A percentile compares a stretch with the other conserved stretches of the same genome.
These are phyloP conservation scores for Boeremia exigua DNA, from an alignment of 2,329 filamentous ascomycete genomes.

Conservation along the genomic window DNA sequence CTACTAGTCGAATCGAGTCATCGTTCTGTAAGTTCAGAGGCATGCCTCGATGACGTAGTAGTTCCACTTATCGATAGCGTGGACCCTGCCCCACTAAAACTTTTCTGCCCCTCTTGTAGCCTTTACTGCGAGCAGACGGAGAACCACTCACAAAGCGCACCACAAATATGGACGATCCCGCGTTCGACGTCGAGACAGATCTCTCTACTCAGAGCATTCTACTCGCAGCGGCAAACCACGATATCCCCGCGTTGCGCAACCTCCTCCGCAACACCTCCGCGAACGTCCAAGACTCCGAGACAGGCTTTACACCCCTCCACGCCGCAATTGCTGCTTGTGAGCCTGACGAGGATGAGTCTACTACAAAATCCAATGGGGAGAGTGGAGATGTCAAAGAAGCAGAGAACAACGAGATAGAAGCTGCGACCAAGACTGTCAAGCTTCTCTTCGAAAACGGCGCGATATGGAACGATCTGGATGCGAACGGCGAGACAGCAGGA, in stretches of 20 bases:
- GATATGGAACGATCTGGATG: conserved; percentile 96
- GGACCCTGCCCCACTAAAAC: conserved; percentile 16
- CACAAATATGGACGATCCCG: conserved; percentile 39
- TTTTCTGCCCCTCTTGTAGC: conserved; percentile 6
- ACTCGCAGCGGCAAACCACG: conserved; percentile 69
- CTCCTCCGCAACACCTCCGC: conserved; percentile 70
- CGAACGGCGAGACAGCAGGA: conserved; percentile 86
- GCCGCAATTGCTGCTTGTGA: conserved; percentile 76
- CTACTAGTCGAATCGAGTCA: too few species aligned
- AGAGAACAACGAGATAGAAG: conserved; percentile 52
- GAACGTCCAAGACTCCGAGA: conserved; percentile 82
- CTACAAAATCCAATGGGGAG: conserved; percentile 34
- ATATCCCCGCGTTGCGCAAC: conserved; percentile 70
- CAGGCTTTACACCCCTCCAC: conserved; percentile 86
- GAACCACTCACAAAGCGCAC: background rate
- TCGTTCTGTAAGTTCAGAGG: too few species aligned
- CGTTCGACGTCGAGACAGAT: conserved; percentile 49
- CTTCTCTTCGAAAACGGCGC: conserved; percentile 85
- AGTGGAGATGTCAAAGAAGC: conserved; percentile 36
- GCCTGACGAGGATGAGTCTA: conserved; percentile 47
- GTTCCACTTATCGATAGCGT: background rate
- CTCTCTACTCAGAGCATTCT: conserved; percentile 65
- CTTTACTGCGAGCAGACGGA: background rate
- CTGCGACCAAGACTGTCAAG: conserved; percentile 70
- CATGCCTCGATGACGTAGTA: conserved; percentile 2